A percentile compares a stretch with the other conserved stretches of the same genome.
These are phyloP conservation scores for Euphorbia celastroides DNA, from an alignment of 441 rosid genomes.

Conservation along the genomic window DNA sequence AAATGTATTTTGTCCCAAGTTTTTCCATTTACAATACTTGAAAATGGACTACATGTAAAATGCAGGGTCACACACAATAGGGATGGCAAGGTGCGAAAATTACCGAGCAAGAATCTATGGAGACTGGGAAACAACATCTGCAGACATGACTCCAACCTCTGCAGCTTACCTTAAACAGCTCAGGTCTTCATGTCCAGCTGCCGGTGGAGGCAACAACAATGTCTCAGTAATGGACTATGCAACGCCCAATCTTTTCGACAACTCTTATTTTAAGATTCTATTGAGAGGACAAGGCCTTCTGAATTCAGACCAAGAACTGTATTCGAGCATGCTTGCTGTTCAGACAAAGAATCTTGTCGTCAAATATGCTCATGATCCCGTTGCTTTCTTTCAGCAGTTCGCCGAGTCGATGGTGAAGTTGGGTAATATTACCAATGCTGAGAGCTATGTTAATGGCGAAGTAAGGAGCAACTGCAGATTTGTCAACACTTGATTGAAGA, in stretches of 20 bases:
- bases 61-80: conserved; percentile 81
- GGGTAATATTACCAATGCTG: conserved; percentile 48
- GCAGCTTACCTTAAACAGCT: conserved; percentile 47
- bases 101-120: conserved; percentile 51
- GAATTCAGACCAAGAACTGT: conserved; percentile 76
- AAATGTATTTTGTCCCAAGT: too few relatives aligned
- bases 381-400: conserved; percentile 64
- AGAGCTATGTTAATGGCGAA: conserved; percentile 48
- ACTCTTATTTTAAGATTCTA: conserved; percentile 62
- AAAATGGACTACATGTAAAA: background rate
- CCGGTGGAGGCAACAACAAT: conserved; percentile 30
- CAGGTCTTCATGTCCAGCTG: conserved; percentile 47
- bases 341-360: conserved; percentile 45
- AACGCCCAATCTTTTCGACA: conserved; percentile 76
- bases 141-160: conserved; percentile 34
- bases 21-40: too few relatives aligned
- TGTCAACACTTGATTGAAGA: conserved; percentile 35
- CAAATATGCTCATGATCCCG: conserved; percentile 49
- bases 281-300: conserved; percentile 71
- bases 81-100: conserved; percentile 70
- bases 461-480: conserved; percentile 56
- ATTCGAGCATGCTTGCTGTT: conserved; percentile 45
- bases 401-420: conserved; percentile 61
- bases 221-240: conserved; percentile 64
- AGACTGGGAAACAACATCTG: conserved; percentile 38